Conservation (phyloP, 2,329 filamentous ascomycete species). For the Exophiala viscosa region DNA sequence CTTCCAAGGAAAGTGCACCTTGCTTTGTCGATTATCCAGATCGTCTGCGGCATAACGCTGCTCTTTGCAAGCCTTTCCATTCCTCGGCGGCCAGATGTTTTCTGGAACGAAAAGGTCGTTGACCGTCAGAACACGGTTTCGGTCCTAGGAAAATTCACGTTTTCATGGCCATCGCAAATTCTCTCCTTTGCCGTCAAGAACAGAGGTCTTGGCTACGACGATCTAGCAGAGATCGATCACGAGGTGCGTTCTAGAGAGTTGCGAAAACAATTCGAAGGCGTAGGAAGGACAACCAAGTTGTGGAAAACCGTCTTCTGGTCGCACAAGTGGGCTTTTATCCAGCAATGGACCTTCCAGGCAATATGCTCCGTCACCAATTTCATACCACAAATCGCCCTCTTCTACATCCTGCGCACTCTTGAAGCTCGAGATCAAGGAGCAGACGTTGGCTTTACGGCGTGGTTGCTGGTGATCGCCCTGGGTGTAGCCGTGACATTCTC, state of each 20-base stretch:
- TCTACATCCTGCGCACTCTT: constrained; percentile 62
- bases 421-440: constrained; percentile 52
- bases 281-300: constrained; percentile 42
- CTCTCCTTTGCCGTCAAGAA: constrained; percentile 56
- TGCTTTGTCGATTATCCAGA: constrained; percentile 26
- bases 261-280: constrained; percentile 47
- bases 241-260: constrained; percentile 50
- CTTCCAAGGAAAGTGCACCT: constrained; percentile 21
- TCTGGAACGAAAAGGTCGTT: constrained; percentile 55
- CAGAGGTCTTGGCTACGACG: constrained; percentile 57
- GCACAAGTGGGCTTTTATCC: constrained; percentile 53
- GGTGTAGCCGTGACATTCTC: constrained; percentile 55
- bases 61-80: constrained; percentile 52
- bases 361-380: constrained; percentile 59
- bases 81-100: constrained; percentile 66
- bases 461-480: constrained; percentile 66
- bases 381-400: constrained; percentile 66
- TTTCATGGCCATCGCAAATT: constrained; percentile 59
- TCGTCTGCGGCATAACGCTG: constrained; percentile 40
- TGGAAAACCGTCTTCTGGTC: constrained; percentile 59
- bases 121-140: constrained; percentile 62
- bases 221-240: constrained; percentile 61
- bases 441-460: constrained; percentile 52
- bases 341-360: constrained; percentile 59
- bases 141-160: constrained; percentile 61